Evolutionary conservation across 2,329 filamentous ascomycete species (phyloP).

Genomic region (Cercospora sesami): DNA sequence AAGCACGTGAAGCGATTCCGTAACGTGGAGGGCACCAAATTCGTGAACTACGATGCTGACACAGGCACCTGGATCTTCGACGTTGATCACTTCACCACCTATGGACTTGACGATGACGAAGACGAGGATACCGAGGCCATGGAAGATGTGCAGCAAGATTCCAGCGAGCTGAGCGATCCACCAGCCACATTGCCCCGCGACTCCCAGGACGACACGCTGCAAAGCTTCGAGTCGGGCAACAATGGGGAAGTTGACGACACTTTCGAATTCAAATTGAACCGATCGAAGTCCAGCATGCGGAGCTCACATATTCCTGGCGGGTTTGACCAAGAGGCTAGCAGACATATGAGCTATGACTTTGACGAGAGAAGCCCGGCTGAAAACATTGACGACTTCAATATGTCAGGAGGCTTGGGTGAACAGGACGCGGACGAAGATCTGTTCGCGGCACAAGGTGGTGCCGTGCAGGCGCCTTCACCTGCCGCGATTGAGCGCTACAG

Average conservation of each 20-base stretch:
- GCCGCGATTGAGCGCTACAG: constrained; percentile 33
- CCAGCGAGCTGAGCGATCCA: constrained; percentile 41
- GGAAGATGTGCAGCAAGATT: constrained; percentile 55
- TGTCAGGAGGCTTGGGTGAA: constrained; percentile 29
- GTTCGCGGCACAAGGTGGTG: constrained; percentile 33
- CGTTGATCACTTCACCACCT: constrained; percentile 96
- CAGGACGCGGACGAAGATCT: constrained; percentile 26
- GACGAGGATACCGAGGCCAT: constrained; percentile 62
- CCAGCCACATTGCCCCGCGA: constrained; percentile 29
- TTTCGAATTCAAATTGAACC: constrained; percentile 55
- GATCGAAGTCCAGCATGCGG: constrained; percentile 42
- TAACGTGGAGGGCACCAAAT: constrained; percentile 76
- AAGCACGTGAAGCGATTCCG: constrained; percentile 83
- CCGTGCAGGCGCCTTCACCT: constrained; percentile 35
- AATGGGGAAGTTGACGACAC: constrained; percentile 49
- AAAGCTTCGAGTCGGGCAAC: constrained; percentile 31
- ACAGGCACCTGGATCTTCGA: constrained; percentile 87
- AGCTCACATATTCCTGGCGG: constrained; percentile 67
- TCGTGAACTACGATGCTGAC: constrained; percentile 74
- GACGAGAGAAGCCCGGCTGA: constrained; percentile 45
- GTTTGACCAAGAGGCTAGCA: constrained; percentile 60
- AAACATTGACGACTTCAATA: constrained; percentile 48
- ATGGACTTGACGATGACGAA: constrained; percentile 73
- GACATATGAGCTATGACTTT: constrained; percentile 49
- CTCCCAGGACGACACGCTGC: constrained; percentile 31